Evolutionary conservation across 2,329 filamentous ascomycete genomes (phyloP).

Genomic region (Fusarium sulawesiense): DNA sequence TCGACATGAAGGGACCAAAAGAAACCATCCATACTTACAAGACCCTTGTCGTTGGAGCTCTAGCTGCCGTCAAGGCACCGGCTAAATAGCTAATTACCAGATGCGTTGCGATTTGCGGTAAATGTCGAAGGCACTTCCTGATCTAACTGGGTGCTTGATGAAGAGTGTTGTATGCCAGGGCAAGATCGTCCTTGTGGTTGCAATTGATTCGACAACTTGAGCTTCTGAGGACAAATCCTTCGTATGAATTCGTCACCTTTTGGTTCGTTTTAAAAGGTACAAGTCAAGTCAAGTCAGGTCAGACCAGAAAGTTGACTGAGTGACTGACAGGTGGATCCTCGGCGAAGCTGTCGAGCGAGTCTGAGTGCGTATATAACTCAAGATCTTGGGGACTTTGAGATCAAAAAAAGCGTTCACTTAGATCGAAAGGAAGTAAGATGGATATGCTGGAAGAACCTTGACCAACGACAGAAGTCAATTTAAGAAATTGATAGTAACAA

Average conservation of each 20-base stretch:
- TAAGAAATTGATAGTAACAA: conserved; percentile 15
- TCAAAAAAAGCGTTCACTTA: not conserved
- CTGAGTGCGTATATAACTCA: conserved; percentile 4
- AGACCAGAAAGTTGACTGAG: conserved; percentile 34
- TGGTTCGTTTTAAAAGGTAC: conserved; percentile 26
- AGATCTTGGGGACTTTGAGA: conserved; percentile 4
- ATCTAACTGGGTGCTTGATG: conserved; percentile 14
- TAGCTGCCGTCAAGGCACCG: conserved; percentile 31
- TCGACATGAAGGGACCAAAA: conserved; percentile 17
- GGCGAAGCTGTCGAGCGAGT: conserved; percentile 13
- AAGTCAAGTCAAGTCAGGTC: conserved; percentile 30
- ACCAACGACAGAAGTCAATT: conserved; percentile 8
- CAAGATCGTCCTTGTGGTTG: conserved; percentile 24
- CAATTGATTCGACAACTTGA: conserved; percentile 8
- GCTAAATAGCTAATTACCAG: conserved; percentile 34
- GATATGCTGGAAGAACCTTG: conserved; percentile 9
- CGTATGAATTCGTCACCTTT: conserved; percentile 7
- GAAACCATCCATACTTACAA: conserved; percentile 24
- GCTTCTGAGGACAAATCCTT: conserved; percentile 3
- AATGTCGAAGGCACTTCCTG: conserved; percentile 19
- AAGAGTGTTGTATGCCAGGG: conserved; percentile 5
- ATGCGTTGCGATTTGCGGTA: conserved; percentile 25
- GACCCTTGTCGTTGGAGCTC: conserved; percentile 33
- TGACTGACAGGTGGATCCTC: conserved; percentile 30
- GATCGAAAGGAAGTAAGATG: conserved; percentile 5